Conservation (phyloP, 2,329 filamentous ascomycete species). For the Pseudomassariella vexata region DNA sequence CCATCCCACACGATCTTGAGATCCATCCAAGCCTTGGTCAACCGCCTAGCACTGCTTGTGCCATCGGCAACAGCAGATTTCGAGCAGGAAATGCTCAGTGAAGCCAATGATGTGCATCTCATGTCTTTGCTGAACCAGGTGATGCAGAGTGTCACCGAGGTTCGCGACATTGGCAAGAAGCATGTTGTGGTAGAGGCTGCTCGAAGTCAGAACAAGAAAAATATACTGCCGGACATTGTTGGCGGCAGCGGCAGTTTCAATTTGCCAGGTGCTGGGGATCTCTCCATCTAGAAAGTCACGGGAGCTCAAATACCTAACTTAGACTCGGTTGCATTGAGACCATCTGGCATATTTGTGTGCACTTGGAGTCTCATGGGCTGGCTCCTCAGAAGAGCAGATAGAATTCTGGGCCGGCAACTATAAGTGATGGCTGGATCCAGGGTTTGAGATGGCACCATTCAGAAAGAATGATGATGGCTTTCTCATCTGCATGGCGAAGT, state of each 20-base stretch:
- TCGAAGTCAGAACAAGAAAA: conserved; percentile 20
- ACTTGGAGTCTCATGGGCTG: too few species aligned
- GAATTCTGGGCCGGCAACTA: too few species aligned
- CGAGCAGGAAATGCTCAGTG: conserved; percentile 64
- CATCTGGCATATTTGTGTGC: too few species aligned
- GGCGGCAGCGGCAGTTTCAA: conserved; percentile 12
- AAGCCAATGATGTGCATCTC: conserved; percentile 79
- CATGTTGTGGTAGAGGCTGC: conserved; percentile 52
- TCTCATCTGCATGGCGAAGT: conserved; percentile 26
- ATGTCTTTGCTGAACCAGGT: conserved; percentile 71
- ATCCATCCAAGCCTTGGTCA: conserved; percentile 79
- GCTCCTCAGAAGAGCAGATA: too few species aligned
- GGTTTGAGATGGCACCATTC: not conserved
- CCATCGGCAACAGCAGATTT: conserved; percentile 64
- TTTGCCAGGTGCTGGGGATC: conserved; percentile 16
- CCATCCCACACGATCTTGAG: conserved; percentile 72
- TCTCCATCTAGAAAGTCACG: conserved; percentile 19
- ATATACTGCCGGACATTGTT: conserved; percentile 9
- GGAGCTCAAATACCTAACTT: too few species aligned
- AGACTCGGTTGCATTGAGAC: too few species aligned
- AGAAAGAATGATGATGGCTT: conserved; percentile 6
- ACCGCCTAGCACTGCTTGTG: conserved; percentile 74
- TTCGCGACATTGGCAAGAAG: conserved; percentile 71
- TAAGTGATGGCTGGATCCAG: too few species aligned
- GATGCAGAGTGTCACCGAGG: conserved; percentile 64